Evolutionary conservation across 768 basidiomycete species (phyloP).

Genomic region (Boletales sp.): DNA sequence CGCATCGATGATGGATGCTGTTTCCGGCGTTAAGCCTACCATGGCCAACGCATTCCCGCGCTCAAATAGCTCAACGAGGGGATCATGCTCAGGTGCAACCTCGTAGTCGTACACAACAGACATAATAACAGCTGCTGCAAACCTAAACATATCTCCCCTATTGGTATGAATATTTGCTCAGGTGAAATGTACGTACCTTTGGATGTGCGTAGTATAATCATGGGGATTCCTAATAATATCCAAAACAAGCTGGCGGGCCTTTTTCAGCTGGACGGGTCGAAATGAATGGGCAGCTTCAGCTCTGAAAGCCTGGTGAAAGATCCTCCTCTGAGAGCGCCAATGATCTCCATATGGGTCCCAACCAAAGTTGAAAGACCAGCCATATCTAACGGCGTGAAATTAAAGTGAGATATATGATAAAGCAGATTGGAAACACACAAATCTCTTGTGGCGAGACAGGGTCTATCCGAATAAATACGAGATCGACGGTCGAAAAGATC

Average conservation of each 20-base stretch:
- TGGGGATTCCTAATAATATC: conserved; percentile 10
- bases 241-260: conserved; percentile 15
- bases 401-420: neutral
- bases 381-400: conserved; percentile 8
- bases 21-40: conserved; percentile 12
- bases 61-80: conserved; percentile 37
- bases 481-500: conserved; percentile 28
- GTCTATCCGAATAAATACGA: conserved; percentile 26
- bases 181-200: conserved; percentile 1
- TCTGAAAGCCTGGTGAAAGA: conserved; percentile 23
- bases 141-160: conserved; percentile 12
- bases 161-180: neutral
- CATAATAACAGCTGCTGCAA: conserved; percentile 35
- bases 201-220: conserved; percentile 3
- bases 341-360: conserved; percentile 18
- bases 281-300: conserved; percentile 12
- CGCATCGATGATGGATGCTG: conserved; percentile 10
- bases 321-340: conserved; percentile 22
- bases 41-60: conserved; percentile 22
- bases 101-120: conserved; percentile 40
- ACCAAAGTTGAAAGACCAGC: conserved; percentile 17
- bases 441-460: conserved; percentile 11
- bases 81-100: conserved; percentile 33
- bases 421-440: conserved; percentile 5
- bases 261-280: conserved; percentile 16